Evolutionary conservation across 164 flowering plant species (phyloP), one percentile per base, ranked within the genome.

Genomic region (Berberis thunbergii): DNA sequence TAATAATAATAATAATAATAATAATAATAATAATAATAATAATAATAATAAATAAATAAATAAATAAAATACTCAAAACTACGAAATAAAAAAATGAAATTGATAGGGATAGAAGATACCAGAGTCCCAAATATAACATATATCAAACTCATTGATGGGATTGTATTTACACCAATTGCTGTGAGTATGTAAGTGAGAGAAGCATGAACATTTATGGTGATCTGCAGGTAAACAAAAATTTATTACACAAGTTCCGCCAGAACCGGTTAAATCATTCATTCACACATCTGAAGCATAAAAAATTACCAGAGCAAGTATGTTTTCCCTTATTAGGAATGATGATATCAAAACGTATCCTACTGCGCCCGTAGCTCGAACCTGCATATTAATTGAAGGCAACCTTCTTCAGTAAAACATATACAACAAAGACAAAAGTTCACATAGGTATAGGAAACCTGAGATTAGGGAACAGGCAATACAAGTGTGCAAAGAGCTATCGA

Each of bases 281-380:
- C 45, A 26, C 41, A 40, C 1, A 4, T 45, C 9, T 2, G 8
- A 42, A 43, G 60, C 50, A 49, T 11, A 45, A 66, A 48, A 46
- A 61, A 49, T 83, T 85, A 92, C 98, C 96, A 93, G 69, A 62
- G 84, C 83, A 55, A 89, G 84, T 55, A 89, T 89, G 73, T 93
- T 93, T 80, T 93, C 96, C 77, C 91, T 83, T 74, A 93, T 85
- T 70, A 93, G 77, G 79, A 86, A 93, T 55, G 98, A 93, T 46
- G 90, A 74, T 65, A 86, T 69, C 49, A 86, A 60, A 66, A 94
- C 92, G 79, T 85, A 88, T 3, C 91, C 95, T 61, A 84, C 40
- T 12, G 88, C 85, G 59, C 98, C 96, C 60, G 74, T 5, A 62
- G 98, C 81, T 64, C 98, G 85, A 69, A 84, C 92, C 98, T 89